A percentile compares a stretch with the other conserved stretches of the same genome.
These are phyloP conservation scores for Aspergillus tubingensis DNA, from an alignment of 2,329 filamentous ascomycete species.

Conservation along the genomic window DNA sequence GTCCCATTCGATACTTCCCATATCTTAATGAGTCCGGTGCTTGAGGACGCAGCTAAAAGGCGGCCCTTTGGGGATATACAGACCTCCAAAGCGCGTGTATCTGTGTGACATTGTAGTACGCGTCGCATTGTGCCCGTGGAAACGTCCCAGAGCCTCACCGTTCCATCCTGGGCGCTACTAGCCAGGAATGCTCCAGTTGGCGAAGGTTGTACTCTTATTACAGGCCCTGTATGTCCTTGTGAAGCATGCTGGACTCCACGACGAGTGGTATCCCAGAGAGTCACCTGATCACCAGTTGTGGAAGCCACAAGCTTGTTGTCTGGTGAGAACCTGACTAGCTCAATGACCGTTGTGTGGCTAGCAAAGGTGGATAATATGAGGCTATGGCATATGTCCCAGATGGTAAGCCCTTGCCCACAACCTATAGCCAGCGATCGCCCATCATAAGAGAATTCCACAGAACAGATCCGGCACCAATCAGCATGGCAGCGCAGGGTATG, in stretches of 20 bases:
- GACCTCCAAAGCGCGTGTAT: rapidly evolving
- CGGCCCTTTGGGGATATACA: neutral
- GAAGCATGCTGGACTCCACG: neutral
- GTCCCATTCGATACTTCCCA: neutral
- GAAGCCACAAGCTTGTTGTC: neutral
- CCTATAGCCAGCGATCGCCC: too few species aligned
- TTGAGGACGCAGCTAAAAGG: neutral
- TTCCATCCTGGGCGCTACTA: neutral
- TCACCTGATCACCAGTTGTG: rapidly evolving
- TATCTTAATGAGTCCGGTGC: neutral
- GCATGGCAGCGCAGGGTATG: too few species aligned
- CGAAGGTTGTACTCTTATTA: rapidly evolving
- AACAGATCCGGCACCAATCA: too few species aligned
- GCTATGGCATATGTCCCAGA: too few species aligned
- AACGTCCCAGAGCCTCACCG: neutral
- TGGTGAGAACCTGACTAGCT: neutral
- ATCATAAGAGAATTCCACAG: neutral
- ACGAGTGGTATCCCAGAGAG: neutral
- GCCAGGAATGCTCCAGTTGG: neutral
- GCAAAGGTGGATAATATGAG: too few species aligned
- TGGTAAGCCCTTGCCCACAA: too few species aligned
- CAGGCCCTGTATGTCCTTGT: neutral
- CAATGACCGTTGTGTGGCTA: too few species aligned
- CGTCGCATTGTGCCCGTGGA: neutral
- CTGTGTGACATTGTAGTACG: neutral